phyloP scores from a whole-genome alignment of 73 alveolate genomes.

The Paramecium octaurelia region DNA sequence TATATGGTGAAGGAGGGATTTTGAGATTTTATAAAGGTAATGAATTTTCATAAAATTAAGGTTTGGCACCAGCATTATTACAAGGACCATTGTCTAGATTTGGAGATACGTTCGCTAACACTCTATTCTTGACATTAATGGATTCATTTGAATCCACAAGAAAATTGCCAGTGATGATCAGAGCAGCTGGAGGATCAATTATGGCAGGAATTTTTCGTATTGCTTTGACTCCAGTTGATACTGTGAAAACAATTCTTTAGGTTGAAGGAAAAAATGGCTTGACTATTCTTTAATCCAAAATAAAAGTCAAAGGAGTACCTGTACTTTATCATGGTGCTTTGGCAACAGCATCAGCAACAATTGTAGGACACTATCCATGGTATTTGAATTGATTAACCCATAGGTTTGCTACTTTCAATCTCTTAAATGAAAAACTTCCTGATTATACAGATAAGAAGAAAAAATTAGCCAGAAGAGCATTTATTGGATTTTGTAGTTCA shows the following conservation, averaged over 20 bases:
- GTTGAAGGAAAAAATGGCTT: constrained; percentile 73
- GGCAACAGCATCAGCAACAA: constrained; percentile 73
- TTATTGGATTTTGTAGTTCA: constrained; percentile 73
- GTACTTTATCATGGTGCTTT: constrained; percentile 77
- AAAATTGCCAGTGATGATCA: constrained; percentile 70
- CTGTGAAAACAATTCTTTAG: constrained; percentile 72
- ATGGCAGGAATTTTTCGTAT: constrained; percentile 73
- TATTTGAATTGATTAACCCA: neutral
- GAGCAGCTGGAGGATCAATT: constrained; percentile 71
- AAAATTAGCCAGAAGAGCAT: constrained; percentile 71
- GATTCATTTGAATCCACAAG: constrained; percentile 58
- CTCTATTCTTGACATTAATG: constrained; percentile 61
- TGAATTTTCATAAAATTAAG: neutral
- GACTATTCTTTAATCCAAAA: constrained; percentile 47
- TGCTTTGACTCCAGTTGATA: constrained; percentile 67
- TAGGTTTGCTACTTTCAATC: constrained; percentile 73
- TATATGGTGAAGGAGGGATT: constrained; percentile 77
- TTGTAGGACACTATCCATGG: constrained; percentile 88
- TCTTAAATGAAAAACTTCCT: constrained; percentile 72
- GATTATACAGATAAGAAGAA: constrained; percentile 59
- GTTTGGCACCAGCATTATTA: constrained; percentile 69
- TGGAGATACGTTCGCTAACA: constrained; percentile 78
- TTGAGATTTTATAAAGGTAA: constrained; percentile 73
- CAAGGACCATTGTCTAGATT: constrained; percentile 75
- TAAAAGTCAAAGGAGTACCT: constrained; percentile 64